Conservation (phyloP, 306 rosid genomes). For the Quercus alba region DNA sequence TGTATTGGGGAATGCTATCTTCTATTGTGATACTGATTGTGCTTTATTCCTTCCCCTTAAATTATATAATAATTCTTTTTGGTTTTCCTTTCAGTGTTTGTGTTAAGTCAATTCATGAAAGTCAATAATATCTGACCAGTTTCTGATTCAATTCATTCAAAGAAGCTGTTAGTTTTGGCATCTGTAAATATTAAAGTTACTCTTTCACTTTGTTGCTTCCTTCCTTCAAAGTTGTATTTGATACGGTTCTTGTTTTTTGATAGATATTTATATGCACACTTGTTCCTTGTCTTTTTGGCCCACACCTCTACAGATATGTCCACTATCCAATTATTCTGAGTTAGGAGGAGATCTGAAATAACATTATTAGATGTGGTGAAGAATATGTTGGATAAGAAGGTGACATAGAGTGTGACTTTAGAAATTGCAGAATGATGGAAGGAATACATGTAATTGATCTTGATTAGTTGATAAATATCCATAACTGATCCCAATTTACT, state of each 20-base stretch:
- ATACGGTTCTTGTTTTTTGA: not conserved
- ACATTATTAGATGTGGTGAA: not conserved
- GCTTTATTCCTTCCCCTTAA: not conserved
- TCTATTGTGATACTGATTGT: constrained; percentile 28
- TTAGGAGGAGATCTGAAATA: not conserved
- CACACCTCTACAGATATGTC: not conserved
- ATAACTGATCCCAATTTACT: not conserved
- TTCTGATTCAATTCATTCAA: constrained; percentile 9
- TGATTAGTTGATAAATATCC: not conserved
- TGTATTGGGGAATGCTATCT: not conserved
- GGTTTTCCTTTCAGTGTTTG: not conserved
- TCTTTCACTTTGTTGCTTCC: constrained; percentile 4
- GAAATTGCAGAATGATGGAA: not conserved
- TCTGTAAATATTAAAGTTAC: constrained; percentile 1
- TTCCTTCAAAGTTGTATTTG: constrained; percentile 7
- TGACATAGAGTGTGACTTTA: not conserved
- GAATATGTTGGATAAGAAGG: not conserved
- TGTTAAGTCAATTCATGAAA: not conserved
- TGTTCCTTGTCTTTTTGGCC: not conserved
- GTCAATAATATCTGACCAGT: not conserved
- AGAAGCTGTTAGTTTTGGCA: not conserved
- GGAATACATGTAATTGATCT: not conserved
- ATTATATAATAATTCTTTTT: constrained; percentile 9
- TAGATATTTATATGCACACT: not conserved
- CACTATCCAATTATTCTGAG: not conserved